Conservation (phyloP, 2,329 filamentous ascomycete genomes). For the Monosporascus sp. region DNA sequence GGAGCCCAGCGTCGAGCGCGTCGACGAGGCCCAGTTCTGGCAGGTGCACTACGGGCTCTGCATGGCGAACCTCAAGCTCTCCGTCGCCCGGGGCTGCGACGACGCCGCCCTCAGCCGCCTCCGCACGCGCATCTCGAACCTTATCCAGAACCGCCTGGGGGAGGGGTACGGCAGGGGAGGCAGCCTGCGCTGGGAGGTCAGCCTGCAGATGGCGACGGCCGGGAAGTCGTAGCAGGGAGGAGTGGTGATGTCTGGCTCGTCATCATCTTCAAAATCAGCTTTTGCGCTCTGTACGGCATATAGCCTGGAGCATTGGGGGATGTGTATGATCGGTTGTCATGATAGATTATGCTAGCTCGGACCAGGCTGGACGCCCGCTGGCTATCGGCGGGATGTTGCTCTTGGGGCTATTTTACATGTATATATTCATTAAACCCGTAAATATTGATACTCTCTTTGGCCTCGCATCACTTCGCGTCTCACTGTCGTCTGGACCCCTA, state of each 20-base stretch:
- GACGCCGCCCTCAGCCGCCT: conserved; percentile 69
- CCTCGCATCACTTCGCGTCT: too few species aligned
- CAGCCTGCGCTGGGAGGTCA: conserved; percentile 88
- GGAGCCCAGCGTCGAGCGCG: conserved; percentile 67
- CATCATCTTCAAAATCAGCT: too few species aligned
- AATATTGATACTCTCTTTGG: too few species aligned
- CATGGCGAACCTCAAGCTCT: conserved; percentile 88
- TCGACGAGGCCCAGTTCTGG: conserved; percentile 95
- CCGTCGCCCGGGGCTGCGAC: conserved; percentile 58
- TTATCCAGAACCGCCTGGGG: conserved; percentile 81
- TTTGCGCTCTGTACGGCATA: too few species aligned
- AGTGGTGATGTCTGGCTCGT: not conserved
- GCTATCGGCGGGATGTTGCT: too few species aligned
- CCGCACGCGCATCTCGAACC: conserved; percentile 67
- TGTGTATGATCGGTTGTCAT: too few species aligned
- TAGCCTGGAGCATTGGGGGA: too few species aligned
- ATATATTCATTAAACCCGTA: too few species aligned
- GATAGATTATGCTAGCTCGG: too few species aligned
- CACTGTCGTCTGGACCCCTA: too few species aligned
- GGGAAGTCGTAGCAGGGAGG: not conserved
- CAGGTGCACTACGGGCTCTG: conserved; percentile 96
- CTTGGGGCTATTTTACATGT: too few species aligned
- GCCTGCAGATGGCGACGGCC: conserved; percentile 64
- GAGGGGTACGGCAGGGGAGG: conserved; percentile 79
- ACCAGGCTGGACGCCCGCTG: too few species aligned